These are phyloP conservation scores for Wilcoxina mikolae DNA, from an alignment of 495 filamentous ascomycete genomes.

Conservation along the genomic window DNA sequence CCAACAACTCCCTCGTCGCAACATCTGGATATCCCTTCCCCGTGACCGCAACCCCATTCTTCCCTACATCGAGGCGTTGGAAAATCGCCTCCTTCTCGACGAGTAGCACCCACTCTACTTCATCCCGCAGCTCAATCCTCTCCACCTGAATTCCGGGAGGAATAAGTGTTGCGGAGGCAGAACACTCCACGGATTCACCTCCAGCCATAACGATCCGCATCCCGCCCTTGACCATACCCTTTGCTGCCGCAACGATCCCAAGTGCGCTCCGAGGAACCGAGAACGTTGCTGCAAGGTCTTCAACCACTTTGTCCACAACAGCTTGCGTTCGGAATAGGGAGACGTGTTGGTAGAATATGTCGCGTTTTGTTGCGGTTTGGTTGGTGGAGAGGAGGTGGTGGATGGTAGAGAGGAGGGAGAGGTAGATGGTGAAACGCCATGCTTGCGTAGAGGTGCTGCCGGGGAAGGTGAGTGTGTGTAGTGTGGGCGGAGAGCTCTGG, in stretches of 20 bases:
- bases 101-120: conserved; percentile 60
- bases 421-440: not conserved
- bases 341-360: conserved; percentile 81
- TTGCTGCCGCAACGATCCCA: conserved; percentile 60
- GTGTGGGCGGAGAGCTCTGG: not conserved
- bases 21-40: conserved; percentile 85
- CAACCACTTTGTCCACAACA: conserved; percentile 62
- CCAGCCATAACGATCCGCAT: conserved; percentile 27
- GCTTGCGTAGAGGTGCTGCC: not conserved
- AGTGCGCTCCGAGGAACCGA: conserved; percentile 44
- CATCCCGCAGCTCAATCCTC: conserved; percentile 37
- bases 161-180: conserved; percentile 34
- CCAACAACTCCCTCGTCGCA: conserved; percentile 56
- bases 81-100: conserved; percentile 88
- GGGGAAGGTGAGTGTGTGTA: not conserved
- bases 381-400: not conserved
- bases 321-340: conserved; percentile 61
- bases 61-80: conserved; percentile 28
- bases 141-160: conserved; percentile 43
- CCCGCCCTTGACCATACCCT: conserved; percentile 51
- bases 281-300: conserved; percentile 72
- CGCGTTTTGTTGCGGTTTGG: conserved; percentile 33
- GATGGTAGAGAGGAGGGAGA: not conserved
- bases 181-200: not conserved
- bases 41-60: conserved; percentile 29